These are phyloP conservation scores for Brassica napus DNA, from an alignment of 345 rosid species.

Conservation along the genomic window DNA sequence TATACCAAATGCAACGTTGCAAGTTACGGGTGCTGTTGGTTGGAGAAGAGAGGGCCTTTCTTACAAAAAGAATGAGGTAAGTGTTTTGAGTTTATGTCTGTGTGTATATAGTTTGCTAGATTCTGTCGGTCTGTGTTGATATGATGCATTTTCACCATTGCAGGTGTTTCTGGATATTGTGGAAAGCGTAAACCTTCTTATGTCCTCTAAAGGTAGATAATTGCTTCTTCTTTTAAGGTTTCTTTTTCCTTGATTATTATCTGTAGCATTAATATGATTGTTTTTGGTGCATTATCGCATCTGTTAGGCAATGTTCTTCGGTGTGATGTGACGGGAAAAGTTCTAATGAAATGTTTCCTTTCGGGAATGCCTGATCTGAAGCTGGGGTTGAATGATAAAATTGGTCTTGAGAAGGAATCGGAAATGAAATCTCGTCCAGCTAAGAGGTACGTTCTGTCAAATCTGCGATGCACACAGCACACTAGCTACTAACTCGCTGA, in stretches of 20 bases:
- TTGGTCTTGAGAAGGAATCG: slow-evolving; percentile 98
- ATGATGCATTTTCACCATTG: slow-evolving; percentile 15
- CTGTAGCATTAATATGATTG: neutral
- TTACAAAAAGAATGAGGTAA: slow-evolving; percentile 97
- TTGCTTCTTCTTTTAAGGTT: neutral
- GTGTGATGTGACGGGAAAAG: slow-evolving; percentile 97
- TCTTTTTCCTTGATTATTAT: slow-evolving; percentile 1
- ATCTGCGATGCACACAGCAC: neutral
- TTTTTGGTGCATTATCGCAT: slow-evolving; percentile 20
- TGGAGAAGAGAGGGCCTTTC: slow-evolving; percentile 98
- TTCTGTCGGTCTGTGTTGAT: neutral
- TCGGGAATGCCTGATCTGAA: slow-evolving; percentile 99
- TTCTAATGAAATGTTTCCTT: slow-evolving; percentile 97
- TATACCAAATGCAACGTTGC: slow-evolving; percentile 96
- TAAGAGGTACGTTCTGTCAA: slow-evolving; percentile 65
- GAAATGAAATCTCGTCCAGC: slow-evolving; percentile 93
- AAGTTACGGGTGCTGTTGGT: slow-evolving; percentile 99
- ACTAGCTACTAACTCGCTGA: slow-evolving; percentile 1
- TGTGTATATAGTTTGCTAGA: neutral
- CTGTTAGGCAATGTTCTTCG: slow-evolving; percentile 82
- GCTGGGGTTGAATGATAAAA: slow-evolving; percentile 96
- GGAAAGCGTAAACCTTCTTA: slow-evolving; percentile 96
- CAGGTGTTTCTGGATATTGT: slow-evolving; percentile 99
- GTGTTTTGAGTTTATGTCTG: neutral
- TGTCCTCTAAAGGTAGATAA: slow-evolving; percentile 90